Base-by-base conservation (phyloP, 805 yeast species). In the Priceomyces medius region DNA sequence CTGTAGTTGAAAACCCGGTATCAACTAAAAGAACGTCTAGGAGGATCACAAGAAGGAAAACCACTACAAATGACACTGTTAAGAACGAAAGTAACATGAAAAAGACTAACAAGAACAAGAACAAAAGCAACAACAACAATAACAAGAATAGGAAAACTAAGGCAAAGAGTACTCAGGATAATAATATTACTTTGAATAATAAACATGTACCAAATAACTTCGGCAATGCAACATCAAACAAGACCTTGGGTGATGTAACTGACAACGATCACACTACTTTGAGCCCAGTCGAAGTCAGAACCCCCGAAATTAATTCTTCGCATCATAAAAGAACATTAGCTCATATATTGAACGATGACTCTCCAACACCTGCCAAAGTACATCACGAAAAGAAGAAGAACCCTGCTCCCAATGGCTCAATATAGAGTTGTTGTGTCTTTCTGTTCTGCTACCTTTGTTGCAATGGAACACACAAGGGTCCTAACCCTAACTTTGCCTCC, bases 281-380 rank as follows among this genome's bases (percentile, higher is more conserved):
- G n/a, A n/a, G n/a, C n/a, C n/a, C n/a, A n/a, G 4, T 8, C 14
- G 16, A 8, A 16, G 31, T 27, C n/a, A 4, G 8, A 8, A n/a
- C n/a, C n/a, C n/a, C n/a, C n/a, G n/a, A n/a, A n/a, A n/a, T n/a
- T n/a, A n/a, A n/a, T n/a, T 26, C 29, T 26, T 4, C 29, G n/a
- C 29, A n/a, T n/a, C 19, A 14, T 7, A 32, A 32, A 18, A 13
- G 38, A 18, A 21, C 38, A 3, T 23, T 35, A 10, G 38, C 38
- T 4, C 24, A 35, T 23, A 21, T 35, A 12, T 35, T 35, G 28
- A 35, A 35, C 17, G 26, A 35, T 10, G 38, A 35, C 21, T 20
- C 35, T 19, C 24, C 35, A n/a, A 12, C 14, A 4, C 29, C 29
- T 8, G 5, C 29, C 9, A 10, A 5, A 5, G 9, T 26, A n/a